Evolutionary conservation across 1,284 basidiomycete species (phyloP), one percentile per base, ranked within the genome.

Genomic region (Rhodotorula mucilaginosa): DNA sequence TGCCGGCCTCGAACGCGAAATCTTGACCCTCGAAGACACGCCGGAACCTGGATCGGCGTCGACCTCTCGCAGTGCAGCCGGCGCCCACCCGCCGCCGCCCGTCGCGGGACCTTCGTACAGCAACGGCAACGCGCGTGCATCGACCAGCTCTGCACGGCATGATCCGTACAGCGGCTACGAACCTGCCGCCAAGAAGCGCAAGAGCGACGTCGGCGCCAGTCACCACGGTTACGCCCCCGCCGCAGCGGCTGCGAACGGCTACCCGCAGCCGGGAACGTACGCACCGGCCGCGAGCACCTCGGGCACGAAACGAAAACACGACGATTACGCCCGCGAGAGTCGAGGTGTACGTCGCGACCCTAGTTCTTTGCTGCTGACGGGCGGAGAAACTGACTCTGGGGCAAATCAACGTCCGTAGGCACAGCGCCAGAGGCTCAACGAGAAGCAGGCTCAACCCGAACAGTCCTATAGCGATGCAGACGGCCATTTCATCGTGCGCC

Each of bases 401-500:
- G 13, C 54, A 19, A 34, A 34, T 34, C 13, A 51, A 19, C 49
- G n/a, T 3, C 26, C 12, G n/a, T 54, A 5, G 61, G 59, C 44
- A 0, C 58, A 60, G 23, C 29, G 61, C 15, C 47, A 23, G 48
- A 34, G 47, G 10, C 21, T 39, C 48, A 61, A 68, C 31, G 49
- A 39, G 26, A 63, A 67, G 23, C 52, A 59, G 29, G n/a, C 49
- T 12, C 31, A 21, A 34, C 61, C 31, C 3, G 23, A 26, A 5
- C 13, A 39, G 44, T n/a, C 57, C 58, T 65, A 65, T 21, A 44
- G 54, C 62, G 82, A 83, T 68, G 80, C 80, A 67, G 82, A 83
- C 54, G 82, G 82, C 3, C 82, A 83, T 67, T 82, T 79, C 70
- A 81, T 83, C 65, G 80, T 82, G 46, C 76, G 76, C n/a, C 31